phyloP scores from a whole-genome alignment of 2,329 filamentous ascomycete genomes.

The Periconia digitata region DNA sequence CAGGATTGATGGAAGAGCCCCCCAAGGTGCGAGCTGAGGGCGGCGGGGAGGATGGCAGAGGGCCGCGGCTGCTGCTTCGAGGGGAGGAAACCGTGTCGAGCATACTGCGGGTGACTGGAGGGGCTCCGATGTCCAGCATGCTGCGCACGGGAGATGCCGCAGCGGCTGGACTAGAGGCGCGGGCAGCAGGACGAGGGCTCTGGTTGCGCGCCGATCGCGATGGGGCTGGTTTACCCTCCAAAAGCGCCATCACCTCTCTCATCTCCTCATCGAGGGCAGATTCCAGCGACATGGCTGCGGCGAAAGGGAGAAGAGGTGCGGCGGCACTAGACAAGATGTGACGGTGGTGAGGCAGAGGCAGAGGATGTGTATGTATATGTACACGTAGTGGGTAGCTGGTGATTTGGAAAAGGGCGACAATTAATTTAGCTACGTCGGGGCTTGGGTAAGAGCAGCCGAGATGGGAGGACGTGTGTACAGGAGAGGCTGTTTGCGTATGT shows the following conservation, averaged over 20 bases:
- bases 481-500: neutral
- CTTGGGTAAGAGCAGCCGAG: no score
- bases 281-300: constrained; percentile 68
- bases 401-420: neutral
- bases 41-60: constrained; percentile 35
- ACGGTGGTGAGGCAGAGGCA: neutral
- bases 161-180: constrained; percentile 56
- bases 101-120: constrained; percentile 36
- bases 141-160: constrained; percentile 65
- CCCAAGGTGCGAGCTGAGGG: constrained; percentile 16
- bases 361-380: neutral
- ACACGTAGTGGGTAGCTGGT: neutral
- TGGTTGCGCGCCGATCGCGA: constrained; percentile 24
- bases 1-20: constrained; percentile 36
- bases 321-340: neutral
- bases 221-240: constrained; percentile 53
- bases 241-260: constrained; percentile 68
- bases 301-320: constrained; percentile 3
- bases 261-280: constrained; percentile 77
- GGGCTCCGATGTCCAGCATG: constrained; percentile 51
- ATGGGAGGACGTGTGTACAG: neutral
- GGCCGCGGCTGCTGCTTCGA: constrained; percentile 34
- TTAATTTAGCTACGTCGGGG: neutral
- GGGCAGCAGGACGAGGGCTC: constrained; percentile 43
- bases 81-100: constrained; percentile 39